Percentiles rank a stretch among this genome's conserved stretches.
These are phyloP conservation scores for Conticribra guillardii DNA, from an alignment of 108 stramenopile genomes.

Conservation along the genomic window DNA sequence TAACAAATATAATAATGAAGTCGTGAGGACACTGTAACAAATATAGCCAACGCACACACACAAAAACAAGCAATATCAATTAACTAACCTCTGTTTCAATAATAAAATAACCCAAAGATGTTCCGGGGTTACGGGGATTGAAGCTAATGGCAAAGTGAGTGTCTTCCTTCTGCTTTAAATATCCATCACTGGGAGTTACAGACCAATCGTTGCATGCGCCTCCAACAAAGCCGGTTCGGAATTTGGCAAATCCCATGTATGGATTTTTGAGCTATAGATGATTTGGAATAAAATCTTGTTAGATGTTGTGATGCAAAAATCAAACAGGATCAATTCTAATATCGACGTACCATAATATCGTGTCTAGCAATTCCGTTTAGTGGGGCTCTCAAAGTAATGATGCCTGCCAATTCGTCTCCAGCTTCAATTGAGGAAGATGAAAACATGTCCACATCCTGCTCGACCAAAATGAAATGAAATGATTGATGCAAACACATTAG, in stretches of 20 bases:
- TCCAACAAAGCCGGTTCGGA: constrained; percentile 75
- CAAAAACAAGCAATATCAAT: no score
- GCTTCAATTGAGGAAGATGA: constrained; percentile 25
- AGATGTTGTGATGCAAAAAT: background rate
- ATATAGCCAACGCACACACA: no score
- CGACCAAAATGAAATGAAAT: background rate
- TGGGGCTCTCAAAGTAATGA: constrained; percentile 55
- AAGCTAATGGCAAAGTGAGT: constrained; percentile 73
- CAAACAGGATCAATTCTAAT: background rate
- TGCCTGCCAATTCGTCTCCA: constrained; percentile 59
- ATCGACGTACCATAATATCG: constrained; percentile 56
- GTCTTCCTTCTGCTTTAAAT: constrained; percentile 58
- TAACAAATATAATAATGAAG: no score
- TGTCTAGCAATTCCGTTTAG: constrained; percentile 56
- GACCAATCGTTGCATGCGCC: constrained; percentile 64
- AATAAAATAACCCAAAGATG: constrained; percentile 66
- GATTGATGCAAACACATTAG: background rate
- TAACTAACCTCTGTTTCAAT: constrained; percentile 80
- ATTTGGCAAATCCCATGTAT: constrained; percentile 90
- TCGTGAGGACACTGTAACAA: no score
- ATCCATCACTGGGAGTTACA: constrained; percentile 71
- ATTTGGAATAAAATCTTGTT: background rate
- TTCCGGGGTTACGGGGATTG: constrained; percentile 63
- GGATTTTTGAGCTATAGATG: constrained; percentile 51
- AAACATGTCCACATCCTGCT: constrained; percentile 13